Percentiles rank a stretch among this genome's conserved stretches.
phyloP scores from a whole-genome alignment of 208 protist genomes.

The Acanthamoeba lenticulata region DNA sequence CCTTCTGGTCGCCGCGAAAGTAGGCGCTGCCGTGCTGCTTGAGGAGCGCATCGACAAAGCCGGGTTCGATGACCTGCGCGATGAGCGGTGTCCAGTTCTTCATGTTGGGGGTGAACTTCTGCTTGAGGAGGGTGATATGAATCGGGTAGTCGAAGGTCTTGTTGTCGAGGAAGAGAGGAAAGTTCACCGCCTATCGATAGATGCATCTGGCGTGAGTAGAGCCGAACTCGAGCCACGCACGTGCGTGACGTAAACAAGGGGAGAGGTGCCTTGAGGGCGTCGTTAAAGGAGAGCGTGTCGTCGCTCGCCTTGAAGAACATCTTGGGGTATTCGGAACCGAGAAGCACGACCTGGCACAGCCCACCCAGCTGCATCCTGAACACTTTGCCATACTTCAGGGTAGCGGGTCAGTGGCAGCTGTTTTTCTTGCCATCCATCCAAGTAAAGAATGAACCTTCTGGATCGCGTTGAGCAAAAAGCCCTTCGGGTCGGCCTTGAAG shows the following conservation, averaged over 20 bases:
- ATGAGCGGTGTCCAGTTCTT: constrained; percentile 33
- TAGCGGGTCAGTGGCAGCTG: background rate
- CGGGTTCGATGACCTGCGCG: background rate
- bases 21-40: background rate
- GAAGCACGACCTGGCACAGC: background rate
- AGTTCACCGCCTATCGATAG: background rate
- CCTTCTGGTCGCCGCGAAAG: background rate
- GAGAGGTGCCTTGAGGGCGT: background rate
- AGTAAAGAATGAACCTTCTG: background rate
- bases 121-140: constrained; percentile 40
- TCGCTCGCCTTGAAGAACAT: constrained; percentile 25
- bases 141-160: constrained; percentile 45
- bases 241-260: no score
- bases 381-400: background rate
- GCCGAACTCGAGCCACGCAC: no score
- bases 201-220: no score
- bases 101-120: constrained; percentile 52
- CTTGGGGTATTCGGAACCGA: constrained; percentile 19
- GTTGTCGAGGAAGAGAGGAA: constrained; percentile 32
- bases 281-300: constrained; percentile 50
- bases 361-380: constrained; percentile 3
- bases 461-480: background rate
- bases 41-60: background rate
- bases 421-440: background rate
- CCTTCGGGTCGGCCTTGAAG: background rate